These are phyloP conservation scores for Erythrobasidium yunnanense DNA, from an alignment of 768 basidiomycete genomes.

Conservation along the genomic window DNA sequence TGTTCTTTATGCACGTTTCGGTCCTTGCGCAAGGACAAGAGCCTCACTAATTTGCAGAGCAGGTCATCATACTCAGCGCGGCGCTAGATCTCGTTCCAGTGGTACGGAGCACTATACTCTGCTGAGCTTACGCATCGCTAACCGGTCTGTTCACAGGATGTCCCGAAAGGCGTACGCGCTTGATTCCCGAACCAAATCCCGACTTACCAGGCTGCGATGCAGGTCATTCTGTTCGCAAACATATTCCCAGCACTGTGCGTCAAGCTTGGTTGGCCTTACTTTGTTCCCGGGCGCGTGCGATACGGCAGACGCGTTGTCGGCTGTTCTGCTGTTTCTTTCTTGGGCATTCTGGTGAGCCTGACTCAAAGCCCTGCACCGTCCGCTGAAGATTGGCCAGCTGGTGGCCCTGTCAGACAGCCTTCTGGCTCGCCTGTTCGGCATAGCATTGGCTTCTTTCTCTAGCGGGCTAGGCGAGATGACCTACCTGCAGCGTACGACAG, in stretches of 20 bases:
- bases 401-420: slow-evolving; percentile 63
- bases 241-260: slow-evolving; percentile 76
- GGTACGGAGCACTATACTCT: slow-evolving; percentile 24
- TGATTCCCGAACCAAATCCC: neutral
- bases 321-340: slow-evolving; percentile 62
- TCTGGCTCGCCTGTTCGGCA: slow-evolving; percentile 63
- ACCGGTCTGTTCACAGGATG: neutral
- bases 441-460: slow-evolving; percentile 71
- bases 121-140: neutral
- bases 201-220: neutral
- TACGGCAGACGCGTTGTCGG: slow-evolving; percentile 64
- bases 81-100: slow-evolving; percentile 83
- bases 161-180: slow-evolving; percentile 47
- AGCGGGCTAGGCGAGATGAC: slow-evolving; percentile 90
- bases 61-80: slow-evolving; percentile 92
- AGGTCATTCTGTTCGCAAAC: slow-evolving; percentile 83
- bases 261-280: slow-evolving; percentile 84
- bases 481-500: slow-evolving; percentile 62
- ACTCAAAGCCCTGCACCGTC: neutral
- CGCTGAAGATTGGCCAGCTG: slow-evolving; percentile 46
- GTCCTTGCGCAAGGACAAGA: too few relatives aligned
- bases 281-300: slow-evolving; percentile 64
- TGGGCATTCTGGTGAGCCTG: slow-evolving; percentile 72
- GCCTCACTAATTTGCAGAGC: slow-evolving; percentile 44
- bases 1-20: neutral